Percentiles rank a stretch among this genome's conserved stretches.
Conservation (phyloP, 164 flowering plant species). For the Saururus chinensis region DNA sequence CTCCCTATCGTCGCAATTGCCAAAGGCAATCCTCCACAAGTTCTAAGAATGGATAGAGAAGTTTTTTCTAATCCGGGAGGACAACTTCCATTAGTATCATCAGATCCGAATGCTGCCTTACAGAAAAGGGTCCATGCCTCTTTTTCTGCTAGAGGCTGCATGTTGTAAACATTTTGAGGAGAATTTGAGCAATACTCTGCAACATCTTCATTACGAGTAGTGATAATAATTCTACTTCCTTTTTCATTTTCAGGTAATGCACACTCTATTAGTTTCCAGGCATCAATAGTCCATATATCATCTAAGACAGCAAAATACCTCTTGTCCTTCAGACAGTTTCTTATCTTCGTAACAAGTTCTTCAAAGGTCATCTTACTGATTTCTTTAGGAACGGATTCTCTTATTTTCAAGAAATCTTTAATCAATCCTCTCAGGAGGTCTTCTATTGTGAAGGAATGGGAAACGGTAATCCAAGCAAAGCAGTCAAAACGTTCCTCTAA, state of each 20-base stretch:
- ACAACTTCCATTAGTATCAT: not conserved
- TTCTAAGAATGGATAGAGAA: slow-evolving; percentile 5
- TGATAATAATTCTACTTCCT: slow-evolving; percentile 28
- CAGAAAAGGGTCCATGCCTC: slow-evolving; percentile 29
- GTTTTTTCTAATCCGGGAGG: slow-evolving; percentile 4
- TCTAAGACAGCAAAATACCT: slow-evolving; percentile 27
- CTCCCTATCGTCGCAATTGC: slow-evolving; percentile 18
- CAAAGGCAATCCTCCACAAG: slow-evolving; percentile 17
- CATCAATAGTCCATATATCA: slow-evolving; percentile 24
- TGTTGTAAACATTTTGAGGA: not conserved
- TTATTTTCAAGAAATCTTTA: slow-evolving; percentile 1
- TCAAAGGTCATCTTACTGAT: slow-evolving; percentile 17
- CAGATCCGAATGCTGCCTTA: slow-evolving; percentile 12
- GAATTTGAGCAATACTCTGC: not conserved
- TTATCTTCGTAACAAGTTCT: slow-evolving; percentile 15
- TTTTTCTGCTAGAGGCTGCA: not conserved
- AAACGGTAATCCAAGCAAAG: too few species aligned
- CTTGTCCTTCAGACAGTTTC: not conserved
- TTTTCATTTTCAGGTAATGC: slow-evolving; percentile 18
- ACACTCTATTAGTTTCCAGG: slow-evolving; percentile 15
- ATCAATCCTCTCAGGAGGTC: slow-evolving; percentile 1
- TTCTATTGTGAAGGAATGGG: too few species aligned
- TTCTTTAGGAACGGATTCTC: not conserved
- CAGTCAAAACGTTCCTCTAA: slow-evolving; percentile 3
- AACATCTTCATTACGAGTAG: slow-evolving; percentile 16